Percentiles rank a stretch among this genome's conserved stretches.
These are phyloP conservation scores for Dactylellina leptospora DNA, from an alignment of 2,329 filamentous ascomycete species.

Conservation along the genomic window DNA sequence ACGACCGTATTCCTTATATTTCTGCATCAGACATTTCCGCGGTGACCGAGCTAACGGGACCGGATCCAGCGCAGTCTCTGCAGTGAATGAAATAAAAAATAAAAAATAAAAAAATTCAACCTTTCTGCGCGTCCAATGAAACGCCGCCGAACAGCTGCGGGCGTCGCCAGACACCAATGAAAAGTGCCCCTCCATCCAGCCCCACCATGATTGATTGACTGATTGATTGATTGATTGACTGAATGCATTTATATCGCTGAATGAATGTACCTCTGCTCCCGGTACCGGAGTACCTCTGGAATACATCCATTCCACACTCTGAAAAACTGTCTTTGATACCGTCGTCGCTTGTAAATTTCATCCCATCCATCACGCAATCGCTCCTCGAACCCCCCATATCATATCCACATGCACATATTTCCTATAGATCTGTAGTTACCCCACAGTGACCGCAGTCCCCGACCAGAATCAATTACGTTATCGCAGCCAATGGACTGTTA, in stretches of 20 bases:
- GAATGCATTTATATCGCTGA: too few relatives aligned
- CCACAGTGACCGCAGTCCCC: background rate
- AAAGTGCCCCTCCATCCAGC: conserved; percentile 1
- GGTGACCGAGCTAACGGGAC: too few relatives aligned
- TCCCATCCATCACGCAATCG: too few relatives aligned
- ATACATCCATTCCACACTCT: background rate
- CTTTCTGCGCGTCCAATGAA: background rate
- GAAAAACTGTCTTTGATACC: background rate
- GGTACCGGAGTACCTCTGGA: background rate
- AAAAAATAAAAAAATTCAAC: too few relatives aligned
- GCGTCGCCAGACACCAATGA: background rate
- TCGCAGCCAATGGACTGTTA: background rate
- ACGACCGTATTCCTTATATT: too few relatives aligned
- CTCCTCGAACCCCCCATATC: too few relatives aligned
- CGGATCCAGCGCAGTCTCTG: too few relatives aligned
- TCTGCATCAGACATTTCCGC: too few relatives aligned
- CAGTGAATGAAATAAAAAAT: too few relatives aligned
- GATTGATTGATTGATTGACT: too few relatives aligned
- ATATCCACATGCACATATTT: too few relatives aligned
- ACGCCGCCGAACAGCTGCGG: background rate
- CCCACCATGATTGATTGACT: too few relatives aligned
- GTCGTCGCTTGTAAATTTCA: background rate
- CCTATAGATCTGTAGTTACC: background rate
- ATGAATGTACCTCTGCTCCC: background rate
- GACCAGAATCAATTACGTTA: conserved; percentile 11